Base-by-base conservation (phyloP, 768 basidiomycete genomes). In the Termitomyces sp. region DNA sequence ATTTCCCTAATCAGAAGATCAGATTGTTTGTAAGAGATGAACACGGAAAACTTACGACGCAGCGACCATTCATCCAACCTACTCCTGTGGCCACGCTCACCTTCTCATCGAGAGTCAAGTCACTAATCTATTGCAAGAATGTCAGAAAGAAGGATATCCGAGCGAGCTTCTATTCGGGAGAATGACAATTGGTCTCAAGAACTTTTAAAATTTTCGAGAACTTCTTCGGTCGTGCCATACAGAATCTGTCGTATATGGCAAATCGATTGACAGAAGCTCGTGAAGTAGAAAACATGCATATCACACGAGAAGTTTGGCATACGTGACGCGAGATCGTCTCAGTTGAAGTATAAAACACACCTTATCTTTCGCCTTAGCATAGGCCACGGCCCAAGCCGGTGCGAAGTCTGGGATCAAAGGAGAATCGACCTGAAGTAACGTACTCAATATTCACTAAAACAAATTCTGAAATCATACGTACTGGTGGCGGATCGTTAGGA, bases 31-130 rank as follows among this genome's bases (percentile, higher is more conserved):
- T 35, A 34, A 26, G 15, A 19, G 21, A 26, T 15, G 44, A 8
- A 43, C 17, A 9, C 15, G 28, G 11, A 19, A 19, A 28, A 52
- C 78, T 60, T 63, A 81, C 89, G 12, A 90, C 86, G 65, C 89
- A 91, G 2, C 74, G 78, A 1, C 87, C 87, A 51, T 68, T 70
- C 64, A 62, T 62, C 84, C 84, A 86, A n/a, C 83, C 83, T 1
- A 86, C 77, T 40, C 87, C 88, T 5, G 87, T 89, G 11, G 77
- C 76, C 4, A 85, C 66, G 46, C 77, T 83, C 8, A 81, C 80
- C 64, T 88, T 89, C 66, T 87, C 79, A 54, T 84, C 78, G 28
- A 87, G 69, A 8, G 82, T 76, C 52, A 81, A 80, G 14, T 61
- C 60, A 2, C 77, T 64, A 22, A 83, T 72, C 79, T 82, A 50